Evolutionary conservation across 1,139 yeast genomes (phyloP), one percentile per base, ranked within the genome.

Genomic region (Geotrichum europaeum): DNA sequence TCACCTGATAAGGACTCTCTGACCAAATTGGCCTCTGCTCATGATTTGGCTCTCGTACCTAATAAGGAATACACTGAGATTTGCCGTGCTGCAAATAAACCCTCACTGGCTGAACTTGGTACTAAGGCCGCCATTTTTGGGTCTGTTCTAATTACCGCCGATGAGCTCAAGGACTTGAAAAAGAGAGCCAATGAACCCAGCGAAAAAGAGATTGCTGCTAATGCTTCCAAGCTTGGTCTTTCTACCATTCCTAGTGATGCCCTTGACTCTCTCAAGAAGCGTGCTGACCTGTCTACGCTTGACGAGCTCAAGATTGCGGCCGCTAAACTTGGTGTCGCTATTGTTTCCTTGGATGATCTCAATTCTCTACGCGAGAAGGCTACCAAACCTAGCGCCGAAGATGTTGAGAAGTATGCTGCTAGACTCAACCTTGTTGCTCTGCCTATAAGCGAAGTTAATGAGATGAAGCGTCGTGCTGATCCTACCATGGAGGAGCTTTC

Each of bases 1-100:
- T 40, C 47, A 40, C 47, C 47, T 40, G 18, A 15, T 10, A n/a
- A 40, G 47, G 47, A 40, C 1, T 13, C 40, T 10, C 24, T 55
- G n/a, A 13, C 58, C 20, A 50, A 55, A 32, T 22, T 30, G 40
- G 58, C 58, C n/a, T 49, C 54, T 49, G 28, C 50, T 5, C 18
- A 22, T 22, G 82, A 82, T 1, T 72, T 77, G 71, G 74, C 76
- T 3, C 72, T 78, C 10, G 59, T 81, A 2, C 66, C 73, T 10
- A 60, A 63, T 12, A 67, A 67, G 12, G 78, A 75, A 49, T 66
- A 51, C 20, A 43, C 28, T 24, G 49, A 55, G 43, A 50, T 60
- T 43, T 49, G 55, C 49, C 51, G 59, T 56, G 18, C 40, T 60
- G 32, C 40, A 56, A 28, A 6, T 13, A 51, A 54, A 20, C 63